Conservation (phyloP, 1,284 basidiomycete genomes). For the Austroboletus novae-zelandiae region DNA sequence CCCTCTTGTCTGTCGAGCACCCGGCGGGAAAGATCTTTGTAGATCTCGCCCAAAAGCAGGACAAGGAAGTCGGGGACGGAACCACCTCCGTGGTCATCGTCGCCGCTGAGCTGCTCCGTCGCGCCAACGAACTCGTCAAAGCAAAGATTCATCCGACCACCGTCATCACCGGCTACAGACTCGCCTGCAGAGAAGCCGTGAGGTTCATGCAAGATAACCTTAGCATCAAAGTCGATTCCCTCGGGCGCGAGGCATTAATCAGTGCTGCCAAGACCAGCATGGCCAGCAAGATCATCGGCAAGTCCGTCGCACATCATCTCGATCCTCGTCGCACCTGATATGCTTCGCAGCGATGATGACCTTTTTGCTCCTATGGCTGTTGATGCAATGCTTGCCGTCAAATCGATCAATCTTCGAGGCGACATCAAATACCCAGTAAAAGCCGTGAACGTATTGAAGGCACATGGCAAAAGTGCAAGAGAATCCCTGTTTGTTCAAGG, state of each 20-base stretch:
- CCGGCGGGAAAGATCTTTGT: conserved; percentile 96
- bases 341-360: conserved; percentile 83
- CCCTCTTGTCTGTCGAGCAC: conserved; percentile 89
- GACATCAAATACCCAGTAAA: conserved; percentile 99
- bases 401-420: conserved; percentile 90
- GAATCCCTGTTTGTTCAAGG: conserved; percentile 96
- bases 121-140: conserved; percentile 98
- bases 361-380: conserved; percentile 98
- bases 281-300: conserved; percentile 98
- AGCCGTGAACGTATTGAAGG: conserved; percentile 99
- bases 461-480: conserved; percentile 93
- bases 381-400: conserved; percentile 98
- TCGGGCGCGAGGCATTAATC: conserved; percentile 90
- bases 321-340: conserved; percentile 6
- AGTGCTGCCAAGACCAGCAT: conserved; percentile 99
- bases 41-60: conserved; percentile 98
- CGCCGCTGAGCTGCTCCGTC: conserved; percentile 90
- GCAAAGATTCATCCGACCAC: conserved; percentile 99
- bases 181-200: conserved; percentile 97
- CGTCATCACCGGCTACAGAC: conserved; percentile 97
- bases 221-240: conserved; percentile 89
- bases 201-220: conserved; percentile 99
- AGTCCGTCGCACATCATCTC: conserved; percentile 46
- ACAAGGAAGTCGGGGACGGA: conserved; percentile 99
- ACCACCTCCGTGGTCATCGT: conserved; percentile 99